Evolutionary conservation across 768 basidiomycete species (phyloP), one percentile per base, ranked within the genome.

Genomic region (Leccinum sublutescens): DNA sequence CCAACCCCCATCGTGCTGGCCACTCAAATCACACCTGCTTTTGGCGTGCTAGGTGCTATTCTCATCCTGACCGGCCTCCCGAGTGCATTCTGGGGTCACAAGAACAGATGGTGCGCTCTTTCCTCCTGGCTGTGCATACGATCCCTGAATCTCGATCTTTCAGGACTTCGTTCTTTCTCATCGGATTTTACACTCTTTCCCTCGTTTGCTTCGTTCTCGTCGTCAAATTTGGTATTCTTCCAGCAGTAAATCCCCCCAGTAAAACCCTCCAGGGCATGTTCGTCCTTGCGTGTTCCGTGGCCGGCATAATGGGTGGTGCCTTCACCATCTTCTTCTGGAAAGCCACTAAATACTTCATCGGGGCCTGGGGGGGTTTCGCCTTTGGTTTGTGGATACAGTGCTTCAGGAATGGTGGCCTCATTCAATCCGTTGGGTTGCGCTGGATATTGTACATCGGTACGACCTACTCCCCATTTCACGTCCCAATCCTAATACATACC

Each of bases 281-380:
- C 75, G 88, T 96, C 17, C 83, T 98, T 29, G 84, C 94, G 0
- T 87, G 80, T 60, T 76, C 84, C 15, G 84, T 96, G 49, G 89
- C 93, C 17, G 91, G 94, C 23, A 73, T 93, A 58, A 87, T 88
- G 54, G 93, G 92, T 29, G 94, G 94, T 38, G 93, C 82, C 21
- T 78, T 92, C 58, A 85, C 91, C 56, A 91, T 96, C 65, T 95
- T 98, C 79, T 94, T 95, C 72, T 96, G 89, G 89, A 90, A 94
- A 68, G 88, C 82, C 33, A 85, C 94, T 12, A 87, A 88, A 64
- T 95, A 93, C 74, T 85, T 88, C 64, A 78, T 84, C n/a, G 78
- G 79, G 1, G 80, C 79, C 1, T 77, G 81, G 68, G 75, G 75
- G 25, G 96, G 96, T 31, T 91, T 98, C 64, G 87, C 91, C 14